Evolutionary conservation across 257 asterid species (phyloP).

Genomic region (Lantana camara): DNA sequence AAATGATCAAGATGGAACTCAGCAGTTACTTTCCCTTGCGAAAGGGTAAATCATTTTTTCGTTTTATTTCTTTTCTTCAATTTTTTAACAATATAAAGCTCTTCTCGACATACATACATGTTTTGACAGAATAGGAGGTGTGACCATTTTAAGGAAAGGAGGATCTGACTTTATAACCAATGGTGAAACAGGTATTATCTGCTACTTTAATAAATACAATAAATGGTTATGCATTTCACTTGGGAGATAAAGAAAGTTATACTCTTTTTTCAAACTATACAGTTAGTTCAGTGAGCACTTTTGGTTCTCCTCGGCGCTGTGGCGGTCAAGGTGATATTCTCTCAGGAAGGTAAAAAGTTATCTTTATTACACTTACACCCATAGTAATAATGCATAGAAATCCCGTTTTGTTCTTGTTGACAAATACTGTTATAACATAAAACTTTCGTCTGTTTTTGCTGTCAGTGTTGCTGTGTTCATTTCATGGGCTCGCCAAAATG

Average conservation of each 20-base stretch:
- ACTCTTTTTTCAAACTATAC: slow-evolving; percentile 22
- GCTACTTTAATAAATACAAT: slow-evolving; percentile 8
- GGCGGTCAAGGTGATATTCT: slow-evolving; percentile 99
- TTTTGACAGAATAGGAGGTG: slow-evolving; percentile 74
- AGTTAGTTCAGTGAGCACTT: slow-evolving; percentile 68
- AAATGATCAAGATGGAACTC: slow-evolving; percentile 61
- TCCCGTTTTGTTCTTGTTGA: too few species aligned
- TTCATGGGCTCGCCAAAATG: slow-evolving; percentile 75
- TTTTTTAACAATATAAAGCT: not conserved
- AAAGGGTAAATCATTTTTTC: slow-evolving; percentile 51
- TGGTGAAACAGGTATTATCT: slow-evolving; percentile 71
- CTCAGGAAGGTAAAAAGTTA: slow-evolving; percentile 74
- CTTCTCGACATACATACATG: slow-evolving; percentile 1
- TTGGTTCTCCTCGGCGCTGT: slow-evolving; percentile 97
- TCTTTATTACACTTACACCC: not conserved
- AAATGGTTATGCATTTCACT: not conserved
- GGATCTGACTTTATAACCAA: slow-evolving; percentile 72
- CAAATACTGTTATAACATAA: not conserved
- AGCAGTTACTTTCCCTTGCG: slow-evolving; percentile 78
- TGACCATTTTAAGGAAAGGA: slow-evolving; percentile 83
- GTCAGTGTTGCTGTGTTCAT: slow-evolving; percentile 82
- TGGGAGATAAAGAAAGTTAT: not conserved
- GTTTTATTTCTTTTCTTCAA: not conserved
- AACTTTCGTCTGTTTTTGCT: not conserved
- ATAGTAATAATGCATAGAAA: not conserved